Conservation (phyloP, 1,284 basidiomycete genomes). For the Sutorius eximius region DNA sequence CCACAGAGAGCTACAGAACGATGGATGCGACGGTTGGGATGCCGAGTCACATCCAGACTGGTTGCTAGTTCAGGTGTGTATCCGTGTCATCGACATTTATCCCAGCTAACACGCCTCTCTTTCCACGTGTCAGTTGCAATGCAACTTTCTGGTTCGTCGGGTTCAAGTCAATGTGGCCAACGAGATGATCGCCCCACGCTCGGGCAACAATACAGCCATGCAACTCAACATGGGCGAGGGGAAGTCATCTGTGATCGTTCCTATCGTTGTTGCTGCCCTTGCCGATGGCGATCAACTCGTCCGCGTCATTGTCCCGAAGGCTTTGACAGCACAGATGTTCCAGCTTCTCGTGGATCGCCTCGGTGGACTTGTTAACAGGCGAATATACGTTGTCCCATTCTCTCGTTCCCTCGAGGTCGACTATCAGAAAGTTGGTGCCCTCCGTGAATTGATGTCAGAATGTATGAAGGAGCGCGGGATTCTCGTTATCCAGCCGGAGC, state of each 20-base stretch:
- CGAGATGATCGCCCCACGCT: slow-evolving; percentile 49
- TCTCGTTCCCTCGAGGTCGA: slow-evolving; percentile 39
- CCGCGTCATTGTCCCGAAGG: slow-evolving; percentile 34
- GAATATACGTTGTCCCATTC: slow-evolving; percentile 50
- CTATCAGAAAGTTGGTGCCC: not conserved
- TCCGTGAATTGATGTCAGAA: slow-evolving; percentile 33
- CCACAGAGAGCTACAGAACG: slow-evolving; percentile 38
- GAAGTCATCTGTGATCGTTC: slow-evolving; percentile 49
- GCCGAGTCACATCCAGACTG: slow-evolving; percentile 39
- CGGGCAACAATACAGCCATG: slow-evolving; percentile 38
- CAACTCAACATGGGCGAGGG: no score
- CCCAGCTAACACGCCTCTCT: not conserved
- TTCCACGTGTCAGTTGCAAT: slow-evolving; percentile 40
- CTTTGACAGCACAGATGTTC: slow-evolving; percentile 44
- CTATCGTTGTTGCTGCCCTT: slow-evolving; percentile 41
- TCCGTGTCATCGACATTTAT: not conserved
- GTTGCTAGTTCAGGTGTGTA: slow-evolving; percentile 46
- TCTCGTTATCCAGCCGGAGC: slow-evolving; percentile 52
- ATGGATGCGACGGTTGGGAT: slow-evolving; percentile 12
- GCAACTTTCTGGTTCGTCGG: slow-evolving; percentile 41
- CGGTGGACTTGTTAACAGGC: slow-evolving; percentile 45
- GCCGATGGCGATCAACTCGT: slow-evolving; percentile 42
- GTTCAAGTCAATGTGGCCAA: slow-evolving; percentile 43
- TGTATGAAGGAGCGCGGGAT: slow-evolving; percentile 44
- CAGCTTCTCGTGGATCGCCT: slow-evolving; percentile 45